phyloP scores from a whole-genome alignment of 2,329 filamentous ascomycete genomes.

The Hypoxylon sp. region DNA sequence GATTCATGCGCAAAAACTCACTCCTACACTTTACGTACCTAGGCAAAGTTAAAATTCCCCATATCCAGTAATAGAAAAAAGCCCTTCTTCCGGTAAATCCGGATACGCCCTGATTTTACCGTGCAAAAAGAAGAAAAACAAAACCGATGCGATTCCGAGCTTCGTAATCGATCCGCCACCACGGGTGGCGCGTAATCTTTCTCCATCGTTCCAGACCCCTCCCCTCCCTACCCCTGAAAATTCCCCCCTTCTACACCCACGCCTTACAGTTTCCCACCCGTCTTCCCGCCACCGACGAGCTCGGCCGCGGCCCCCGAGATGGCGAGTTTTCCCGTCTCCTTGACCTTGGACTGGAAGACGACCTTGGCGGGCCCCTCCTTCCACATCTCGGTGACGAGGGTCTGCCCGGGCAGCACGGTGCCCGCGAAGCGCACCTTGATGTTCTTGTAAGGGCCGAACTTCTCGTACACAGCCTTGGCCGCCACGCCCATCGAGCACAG shows the following conservation, averaged over 20 bases:
- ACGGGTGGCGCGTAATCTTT: background rate
- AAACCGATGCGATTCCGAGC: background rate
- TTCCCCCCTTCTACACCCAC: background rate
- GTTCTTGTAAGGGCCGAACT: conserved; percentile 86
- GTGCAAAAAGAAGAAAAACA: background rate
- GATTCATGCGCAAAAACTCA: background rate
- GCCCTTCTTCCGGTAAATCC: background rate
- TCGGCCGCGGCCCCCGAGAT: conserved; percentile 86
- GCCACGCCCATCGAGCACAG: conserved; percentile 94
- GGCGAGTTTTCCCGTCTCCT: conserved; percentile 91
- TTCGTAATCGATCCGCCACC: background rate
- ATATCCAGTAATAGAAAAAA: too few relatives aligned
- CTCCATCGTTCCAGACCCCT: background rate
- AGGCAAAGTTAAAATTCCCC: too few relatives aligned
- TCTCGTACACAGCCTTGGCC: conserved; percentile 88
- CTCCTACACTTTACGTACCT: background rate
- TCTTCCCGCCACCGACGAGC: conserved; percentile 61
- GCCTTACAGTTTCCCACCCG: conserved; percentile 48
- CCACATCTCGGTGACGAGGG: conserved; percentile 95
- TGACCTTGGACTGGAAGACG: conserved; percentile 87
- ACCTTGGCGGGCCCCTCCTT: conserved; percentile 77
- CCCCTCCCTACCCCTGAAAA: background rate
- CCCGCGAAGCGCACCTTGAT: conserved; percentile 94
- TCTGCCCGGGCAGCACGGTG: conserved; percentile 86
- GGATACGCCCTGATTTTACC: background rate